These are phyloP conservation scores for Arthroderma sp. DNA, from an alignment of 2,329 filamentous ascomycete genomes.

Conservation along the genomic window DNA sequence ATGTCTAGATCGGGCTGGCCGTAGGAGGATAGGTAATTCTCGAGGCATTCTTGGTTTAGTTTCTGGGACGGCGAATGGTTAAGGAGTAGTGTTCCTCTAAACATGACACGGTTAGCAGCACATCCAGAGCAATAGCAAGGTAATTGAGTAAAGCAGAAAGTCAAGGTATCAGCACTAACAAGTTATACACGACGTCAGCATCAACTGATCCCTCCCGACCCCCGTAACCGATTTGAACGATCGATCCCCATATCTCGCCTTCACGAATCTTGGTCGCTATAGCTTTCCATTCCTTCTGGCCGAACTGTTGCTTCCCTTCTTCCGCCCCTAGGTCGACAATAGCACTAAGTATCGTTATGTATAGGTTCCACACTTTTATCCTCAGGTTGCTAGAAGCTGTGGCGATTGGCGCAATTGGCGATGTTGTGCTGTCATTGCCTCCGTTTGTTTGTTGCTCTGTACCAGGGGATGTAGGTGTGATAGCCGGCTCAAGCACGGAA, in stretches of 20 bases:
- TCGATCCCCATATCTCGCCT: constrained; percentile 87
- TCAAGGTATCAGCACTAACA: constrained; percentile 25
- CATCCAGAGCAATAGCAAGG: neutral
- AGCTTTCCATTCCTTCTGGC: constrained; percentile 68
- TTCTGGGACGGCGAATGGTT: constrained; percentile 77
- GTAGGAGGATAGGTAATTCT: constrained; percentile 73
- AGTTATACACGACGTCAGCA: constrained; percentile 65
- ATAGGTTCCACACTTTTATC: constrained; percentile 95
- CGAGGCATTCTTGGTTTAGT: constrained; percentile 74
- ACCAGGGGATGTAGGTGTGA: constrained; percentile 43
- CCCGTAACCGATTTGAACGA: constrained; percentile 74
- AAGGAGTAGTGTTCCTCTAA: constrained; percentile 73
- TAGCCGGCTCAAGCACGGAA: constrained; percentile 69
- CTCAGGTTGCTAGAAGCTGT: constrained; percentile 67
- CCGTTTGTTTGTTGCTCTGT: constrained; percentile 29
- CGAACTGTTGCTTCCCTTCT: constrained; percentile 81
- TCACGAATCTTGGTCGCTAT: constrained; percentile 75
- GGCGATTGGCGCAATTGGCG: constrained; percentile 56
- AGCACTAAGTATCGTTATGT: constrained; percentile 83
- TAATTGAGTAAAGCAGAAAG: constrained; percentile 5
- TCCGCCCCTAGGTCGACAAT: constrained; percentile 79
- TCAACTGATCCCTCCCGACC: constrained; percentile 84
- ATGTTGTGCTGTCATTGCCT: constrained; percentile 33
- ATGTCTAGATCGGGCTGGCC: constrained; percentile 62
- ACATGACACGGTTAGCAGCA: constrained; percentile 3